Percentiles rank a stretch among this genome's conserved stretches.
These are phyloP conservation scores for Galerina sulciceps DNA, from an alignment of 768 basidiomycete genomes.

Conservation along the genomic window DNA sequence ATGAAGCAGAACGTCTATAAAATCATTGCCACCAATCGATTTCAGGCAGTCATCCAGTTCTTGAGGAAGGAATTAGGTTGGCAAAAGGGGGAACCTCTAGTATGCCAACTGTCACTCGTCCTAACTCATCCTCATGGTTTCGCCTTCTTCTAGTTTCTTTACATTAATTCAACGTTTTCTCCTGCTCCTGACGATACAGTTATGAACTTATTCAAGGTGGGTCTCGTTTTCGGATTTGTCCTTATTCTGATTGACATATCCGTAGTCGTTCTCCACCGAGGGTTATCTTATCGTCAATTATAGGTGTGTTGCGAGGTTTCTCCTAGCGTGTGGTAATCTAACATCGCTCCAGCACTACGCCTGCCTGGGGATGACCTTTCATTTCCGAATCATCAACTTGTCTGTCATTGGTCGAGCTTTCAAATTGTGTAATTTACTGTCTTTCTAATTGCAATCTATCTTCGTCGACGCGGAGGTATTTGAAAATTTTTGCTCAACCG, in stretches of 20 bases:
- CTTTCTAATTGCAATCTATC: constrained; percentile 7
- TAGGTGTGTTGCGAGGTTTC: constrained; percentile 51
- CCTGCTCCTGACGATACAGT: constrained; percentile 86
- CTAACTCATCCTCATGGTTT: constrained; percentile 18
- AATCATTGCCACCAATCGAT: constrained; percentile 92
- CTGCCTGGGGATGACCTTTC: constrained; percentile 44
- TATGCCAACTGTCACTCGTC: constrained; percentile 38
- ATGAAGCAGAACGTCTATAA: constrained; percentile 99
- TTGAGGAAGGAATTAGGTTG: constrained; percentile 87
- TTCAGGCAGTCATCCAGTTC: constrained; percentile 95
- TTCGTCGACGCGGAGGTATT: not conserved
- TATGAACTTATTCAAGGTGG: constrained; percentile 74
- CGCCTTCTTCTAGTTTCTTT: constrained; percentile 58
- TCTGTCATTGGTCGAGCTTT: not conserved
- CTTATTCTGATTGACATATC: not conserved
- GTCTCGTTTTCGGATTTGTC: constrained; percentile 5
- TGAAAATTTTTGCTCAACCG: not conserved
- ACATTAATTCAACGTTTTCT: constrained; percentile 75
- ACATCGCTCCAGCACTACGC: constrained; percentile 37
- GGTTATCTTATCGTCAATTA: constrained; percentile 93
- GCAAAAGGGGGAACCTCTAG: constrained; percentile 86
- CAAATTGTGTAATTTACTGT: not conserved
- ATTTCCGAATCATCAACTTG: not conserved
- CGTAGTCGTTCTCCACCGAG: constrained; percentile 84
- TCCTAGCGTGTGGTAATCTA: not conserved